These are phyloP conservation scores for Entoloma clypeatum DNA, from an alignment of 1,284 basidiomycete species.

Conservation along the genomic window DNA sequence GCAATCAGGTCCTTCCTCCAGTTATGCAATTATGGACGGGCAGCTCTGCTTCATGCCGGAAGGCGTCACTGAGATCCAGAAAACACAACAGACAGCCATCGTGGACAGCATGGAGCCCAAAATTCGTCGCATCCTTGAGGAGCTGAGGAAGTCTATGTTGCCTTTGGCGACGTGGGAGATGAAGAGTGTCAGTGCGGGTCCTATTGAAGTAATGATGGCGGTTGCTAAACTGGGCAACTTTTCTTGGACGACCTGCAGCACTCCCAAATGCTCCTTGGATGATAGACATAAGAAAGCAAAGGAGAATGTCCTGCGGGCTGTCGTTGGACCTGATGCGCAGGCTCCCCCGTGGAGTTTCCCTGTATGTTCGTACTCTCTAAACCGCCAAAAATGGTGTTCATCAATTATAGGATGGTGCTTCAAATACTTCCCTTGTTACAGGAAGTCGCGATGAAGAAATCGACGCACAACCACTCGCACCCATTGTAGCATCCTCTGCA, in stretches of 20 bases:
- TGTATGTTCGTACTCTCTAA: background rate
- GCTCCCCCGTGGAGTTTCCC: conserved; percentile 5
- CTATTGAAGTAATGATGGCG: conserved; percentile 9
- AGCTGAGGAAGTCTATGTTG: conserved; percentile 4
- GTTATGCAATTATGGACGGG: conserved; percentile 1
- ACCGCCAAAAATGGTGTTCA: conserved; percentile 1
- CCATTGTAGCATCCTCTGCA: too few species aligned
- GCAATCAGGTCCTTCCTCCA: conserved; percentile 2
- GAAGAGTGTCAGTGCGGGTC: conserved; percentile 7
- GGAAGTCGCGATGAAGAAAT: conserved; percentile 3
- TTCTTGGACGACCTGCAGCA: too few species aligned
- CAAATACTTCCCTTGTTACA: conserved; percentile 1
- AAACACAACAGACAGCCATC: conserved; percentile 1
- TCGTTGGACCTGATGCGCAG: conserved; percentile 9
- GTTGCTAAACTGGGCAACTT: conserved; percentile 7
- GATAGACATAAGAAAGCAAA: conserved; percentile 1
- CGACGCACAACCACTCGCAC: background rate
- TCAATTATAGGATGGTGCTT: conserved; percentile 3
- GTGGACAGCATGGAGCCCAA: conserved; percentile 8
- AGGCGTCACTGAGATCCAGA: background rate
- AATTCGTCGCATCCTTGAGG: conserved; percentile 4
- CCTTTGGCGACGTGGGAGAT: conserved; percentile 12
- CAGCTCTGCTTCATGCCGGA: background rate
- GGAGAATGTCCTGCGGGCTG: background rate
- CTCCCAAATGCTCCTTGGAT: background rate